These are phyloP conservation scores for Ustilago trichophora DNA, from an alignment of 1,284 basidiomycete genomes.

Conservation along the genomic window DNA sequence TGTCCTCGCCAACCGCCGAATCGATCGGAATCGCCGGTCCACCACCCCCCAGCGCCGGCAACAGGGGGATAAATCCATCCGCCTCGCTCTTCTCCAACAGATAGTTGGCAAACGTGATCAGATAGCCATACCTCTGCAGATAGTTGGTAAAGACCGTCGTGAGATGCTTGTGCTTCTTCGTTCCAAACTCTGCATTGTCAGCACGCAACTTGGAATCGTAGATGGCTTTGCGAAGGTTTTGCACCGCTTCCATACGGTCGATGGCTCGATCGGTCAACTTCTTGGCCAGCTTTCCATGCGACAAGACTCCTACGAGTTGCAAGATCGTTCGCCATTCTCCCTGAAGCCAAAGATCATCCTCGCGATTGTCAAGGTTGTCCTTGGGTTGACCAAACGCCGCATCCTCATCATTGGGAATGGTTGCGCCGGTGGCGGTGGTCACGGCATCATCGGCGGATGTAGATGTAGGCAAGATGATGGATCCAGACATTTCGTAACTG, in stretches of 20 bases:
- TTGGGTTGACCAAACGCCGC: slow-evolving; percentile 39
- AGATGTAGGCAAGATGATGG: slow-evolving; percentile 15
- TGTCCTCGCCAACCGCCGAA: neutral
- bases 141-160: slow-evolving; percentile 60
- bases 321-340: slow-evolving; percentile 98
- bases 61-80: slow-evolving; percentile 31
- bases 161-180: slow-evolving; percentile 54
- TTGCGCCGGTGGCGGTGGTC: neutral
- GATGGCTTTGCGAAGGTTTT: slow-evolving; percentile 65
- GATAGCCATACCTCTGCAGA: slow-evolving; percentile 74
- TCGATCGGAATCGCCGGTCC: slow-evolving; percentile 20
- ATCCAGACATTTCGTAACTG: slow-evolving; percentile 35
- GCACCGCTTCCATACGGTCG: slow-evolving; percentile 64
- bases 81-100: slow-evolving; percentile 77
- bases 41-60: slow-evolving; percentile 24
- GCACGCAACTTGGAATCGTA: slow-evolving; percentile 62
- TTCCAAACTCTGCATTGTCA: slow-evolving; percentile 56
- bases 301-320: slow-evolving; percentile 90
- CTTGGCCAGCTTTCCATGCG: slow-evolving; percentile 91
- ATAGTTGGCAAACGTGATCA: slow-evolving; percentile 96
- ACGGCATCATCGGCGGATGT: neutral
- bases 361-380: slow-evolving; percentile 58
- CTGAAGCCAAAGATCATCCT: slow-evolving; percentile 68
- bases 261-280: slow-evolving; percentile 77
- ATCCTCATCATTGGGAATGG: slow-evolving; percentile 14